phyloP scores from a whole-genome alignment of 2,329 filamentous ascomycete species.

The Aspergillus sp. region DNA sequence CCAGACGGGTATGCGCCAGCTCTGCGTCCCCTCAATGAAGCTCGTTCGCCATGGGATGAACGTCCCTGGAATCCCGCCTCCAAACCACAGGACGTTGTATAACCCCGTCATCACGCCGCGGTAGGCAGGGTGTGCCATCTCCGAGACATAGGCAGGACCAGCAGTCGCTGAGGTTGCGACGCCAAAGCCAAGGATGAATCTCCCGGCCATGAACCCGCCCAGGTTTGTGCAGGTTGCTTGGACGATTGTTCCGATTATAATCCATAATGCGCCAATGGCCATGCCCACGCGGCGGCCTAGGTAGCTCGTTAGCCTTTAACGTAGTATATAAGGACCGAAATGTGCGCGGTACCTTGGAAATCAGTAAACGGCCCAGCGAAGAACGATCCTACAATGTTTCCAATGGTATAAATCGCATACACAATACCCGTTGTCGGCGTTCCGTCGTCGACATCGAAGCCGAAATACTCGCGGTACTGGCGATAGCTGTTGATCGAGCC shows the following conservation, averaged over 20 bases:
- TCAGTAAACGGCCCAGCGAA: constrained; percentile 46
- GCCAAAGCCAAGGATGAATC: constrained; percentile 34
- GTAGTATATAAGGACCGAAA: too few species aligned
- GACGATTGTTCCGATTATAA: constrained; percentile 28
- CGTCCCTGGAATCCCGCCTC: constrained; percentile 51
- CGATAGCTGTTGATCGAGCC: constrained; percentile 49
- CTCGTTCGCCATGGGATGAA: constrained; percentile 48
- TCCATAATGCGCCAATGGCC: constrained; percentile 26
- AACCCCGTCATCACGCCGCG: constrained; percentile 41
- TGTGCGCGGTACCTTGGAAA: constrained; percentile 27
- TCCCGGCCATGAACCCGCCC: constrained; percentile 31
- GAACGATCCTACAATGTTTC: constrained; percentile 50
- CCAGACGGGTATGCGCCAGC: constrained; percentile 63
- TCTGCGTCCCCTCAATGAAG: constrained; percentile 40
- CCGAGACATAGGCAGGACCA: constrained; percentile 36
- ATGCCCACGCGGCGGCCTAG: constrained; percentile 30
- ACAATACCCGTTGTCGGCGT: constrained; percentile 49
- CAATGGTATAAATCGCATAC: constrained; percentile 51
- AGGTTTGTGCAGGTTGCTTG: constrained; percentile 27
- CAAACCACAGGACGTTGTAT: constrained; percentile 45
- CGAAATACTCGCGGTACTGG: constrained; percentile 47
- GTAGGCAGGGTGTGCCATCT: constrained; percentile 38
- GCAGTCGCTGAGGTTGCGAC: constrained; percentile 27
- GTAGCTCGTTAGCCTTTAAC: not conserved
- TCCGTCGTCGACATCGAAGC: constrained; percentile 38